Base-by-base conservation (phyloP, 1,139 yeast genomes). In the Suhomyces yuchorum region DNA sequence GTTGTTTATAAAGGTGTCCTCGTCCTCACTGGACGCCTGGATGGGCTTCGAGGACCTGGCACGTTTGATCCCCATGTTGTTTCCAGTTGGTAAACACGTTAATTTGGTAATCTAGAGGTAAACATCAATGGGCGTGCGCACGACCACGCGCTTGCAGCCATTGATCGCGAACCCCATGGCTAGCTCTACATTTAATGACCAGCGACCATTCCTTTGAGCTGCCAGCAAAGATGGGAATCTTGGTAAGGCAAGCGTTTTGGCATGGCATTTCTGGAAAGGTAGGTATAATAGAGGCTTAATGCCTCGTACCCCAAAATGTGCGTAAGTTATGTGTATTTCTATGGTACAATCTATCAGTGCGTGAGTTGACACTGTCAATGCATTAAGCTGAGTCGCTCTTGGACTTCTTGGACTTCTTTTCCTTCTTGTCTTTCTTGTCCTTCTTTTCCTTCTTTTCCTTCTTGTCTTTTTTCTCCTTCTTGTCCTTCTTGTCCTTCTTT, bases 391-490 rank as follows among this genome's bases (percentile, higher is more conserved):
- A 30, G n/a, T 35, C 40, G 38, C 30, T 19, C 26, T 44, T 40
- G 28, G 35, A 28, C 38, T 32, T 45, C 47, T 36, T 34, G 14
- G 39, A 35, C 37, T 49, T 43, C 44, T 48, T 43, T 32, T 48
- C 39, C 40, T 47, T 49, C 43, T 47, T 43, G 6, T 54, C 49
- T 28, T 52, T 51, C 45, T 53, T 48, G 9, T 61, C 57, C 58
- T 62, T 51, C 60, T 59, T 45, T 38, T 75, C 67, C 52, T 73
- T 72, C 59, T 71, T 71, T 53, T 73, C 71, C 56, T 71, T 63
- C 56, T 60, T 57, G 11, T 58, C 57, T 46, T 59, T 56, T 52
- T 63, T 60, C 43, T 52, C 50, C 48, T 56, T 51, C 42, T 59
- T 49, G 19, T 52, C 51, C 47, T 54, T 56, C 55, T 61, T 58